Evolutionary conservation across 164 flowering plant genomes (phyloP).

Genomic region (Magnolia sinica): DNA sequence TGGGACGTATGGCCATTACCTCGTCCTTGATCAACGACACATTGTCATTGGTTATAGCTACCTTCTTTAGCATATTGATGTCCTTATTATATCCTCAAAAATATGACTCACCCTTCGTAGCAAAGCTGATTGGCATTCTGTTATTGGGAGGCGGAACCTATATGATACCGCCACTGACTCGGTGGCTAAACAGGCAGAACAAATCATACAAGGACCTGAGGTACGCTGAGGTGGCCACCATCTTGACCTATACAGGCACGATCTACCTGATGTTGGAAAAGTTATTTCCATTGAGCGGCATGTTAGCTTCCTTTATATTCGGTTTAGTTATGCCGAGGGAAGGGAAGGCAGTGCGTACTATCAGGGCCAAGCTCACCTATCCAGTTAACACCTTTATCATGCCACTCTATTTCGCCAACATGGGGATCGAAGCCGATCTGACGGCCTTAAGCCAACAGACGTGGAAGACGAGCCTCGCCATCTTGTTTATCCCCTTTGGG

Average conservation of each 20-base stretch:
- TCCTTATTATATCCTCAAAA: neutral
- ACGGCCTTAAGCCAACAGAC: neutral
- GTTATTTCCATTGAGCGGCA: constrained; percentile 30
- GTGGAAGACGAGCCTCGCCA: constrained; percentile 4
- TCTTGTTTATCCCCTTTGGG: constrained; percentile 40
- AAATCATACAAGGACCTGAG: constrained; percentile 39
- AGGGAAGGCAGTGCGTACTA: constrained; percentile 55
- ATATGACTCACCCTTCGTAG: neutral
- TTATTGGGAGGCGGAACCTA: neutral
- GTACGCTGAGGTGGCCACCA: constrained; percentile 29
- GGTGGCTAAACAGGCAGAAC: constrained; percentile 37
- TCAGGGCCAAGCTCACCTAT: constrained; percentile 40
- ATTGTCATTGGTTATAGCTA: constrained; percentile 20
- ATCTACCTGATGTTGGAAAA: constrained; percentile 25
- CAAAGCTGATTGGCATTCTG: neutral
- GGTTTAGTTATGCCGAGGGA: constrained; percentile 60
- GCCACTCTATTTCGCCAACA: constrained; percentile 67
- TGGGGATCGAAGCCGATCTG: constrained; percentile 49
- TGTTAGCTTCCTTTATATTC: constrained; percentile 37
- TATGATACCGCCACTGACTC: constrained; percentile 12
- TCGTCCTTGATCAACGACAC: constrained; percentile 41
- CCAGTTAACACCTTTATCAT: constrained; percentile 45
- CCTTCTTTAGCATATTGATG: neutral
- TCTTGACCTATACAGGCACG: constrained; percentile 25
- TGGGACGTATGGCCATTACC: constrained; percentile 47